Percentiles rank a stretch among this genome's conserved stretches.
phyloP scores from a whole-genome alignment of 108 stramenopile genomes.

The Pinguiococcus pyrenoidosus region DNA sequence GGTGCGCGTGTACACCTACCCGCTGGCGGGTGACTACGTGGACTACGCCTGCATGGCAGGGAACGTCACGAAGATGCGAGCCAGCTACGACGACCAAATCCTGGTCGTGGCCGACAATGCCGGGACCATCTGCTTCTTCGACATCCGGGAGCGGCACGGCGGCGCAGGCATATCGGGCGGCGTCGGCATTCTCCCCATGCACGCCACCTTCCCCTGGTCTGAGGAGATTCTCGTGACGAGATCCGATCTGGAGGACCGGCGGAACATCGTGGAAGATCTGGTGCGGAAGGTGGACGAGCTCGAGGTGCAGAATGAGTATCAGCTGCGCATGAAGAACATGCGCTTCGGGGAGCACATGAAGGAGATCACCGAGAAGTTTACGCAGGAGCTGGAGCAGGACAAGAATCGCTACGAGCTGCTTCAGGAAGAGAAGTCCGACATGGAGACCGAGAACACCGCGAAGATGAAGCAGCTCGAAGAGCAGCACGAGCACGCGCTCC shows the following conservation, averaged over 20 bases:
- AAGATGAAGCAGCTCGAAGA: conserved; percentile 31
- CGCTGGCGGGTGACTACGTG: conserved; percentile 35
- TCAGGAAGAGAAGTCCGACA: conserved; percentile 23
- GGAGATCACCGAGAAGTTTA: conserved; percentile 47
- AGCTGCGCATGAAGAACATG: conserved; percentile 44
- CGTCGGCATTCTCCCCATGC: no score
- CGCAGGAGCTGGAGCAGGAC: conserved; percentile 43
- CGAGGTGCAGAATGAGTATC: conserved; percentile 42
- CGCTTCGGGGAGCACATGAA: conserved; percentile 47
- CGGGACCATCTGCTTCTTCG: conserved; percentile 35
- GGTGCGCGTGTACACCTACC: conserved; percentile 39
- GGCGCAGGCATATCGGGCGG: neutral
- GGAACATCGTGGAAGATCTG: conserved; percentile 30
- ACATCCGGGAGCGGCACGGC: conserved; percentile 31
- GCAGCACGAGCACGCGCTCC: conserved; percentile 39
- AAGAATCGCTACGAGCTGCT: conserved; percentile 40
- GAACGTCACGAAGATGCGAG: conserved; percentile 32
- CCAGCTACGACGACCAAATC: conserved; percentile 36
- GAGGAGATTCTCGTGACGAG: conserved; percentile 48
- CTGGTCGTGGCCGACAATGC: conserved; percentile 38
- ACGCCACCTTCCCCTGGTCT: no score
- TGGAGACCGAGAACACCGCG: conserved; percentile 38
- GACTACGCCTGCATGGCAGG: conserved; percentile 43
- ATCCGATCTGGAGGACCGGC: conserved; percentile 39
- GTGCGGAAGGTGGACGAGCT: conserved; percentile 46